Conservation (phyloP, 2,329 filamentous ascomycete species). For the Trichoderma sp. region DNA sequence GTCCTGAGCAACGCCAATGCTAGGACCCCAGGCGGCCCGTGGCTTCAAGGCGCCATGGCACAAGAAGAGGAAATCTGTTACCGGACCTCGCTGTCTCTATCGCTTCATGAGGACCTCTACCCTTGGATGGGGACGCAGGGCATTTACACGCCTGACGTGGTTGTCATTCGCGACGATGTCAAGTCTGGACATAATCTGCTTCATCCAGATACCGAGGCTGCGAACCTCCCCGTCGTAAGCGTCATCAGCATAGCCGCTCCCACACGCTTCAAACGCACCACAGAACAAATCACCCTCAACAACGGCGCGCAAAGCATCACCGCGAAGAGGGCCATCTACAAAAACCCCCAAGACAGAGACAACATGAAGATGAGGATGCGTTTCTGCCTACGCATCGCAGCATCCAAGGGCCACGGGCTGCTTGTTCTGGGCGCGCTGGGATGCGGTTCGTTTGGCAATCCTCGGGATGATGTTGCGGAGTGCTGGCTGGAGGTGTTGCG, state of each 20-base stretch:
- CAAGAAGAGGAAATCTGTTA: slow-evolving; percentile 73
- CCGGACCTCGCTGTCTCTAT: slow-evolving; percentile 57
- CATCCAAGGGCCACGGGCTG: slow-evolving; percentile 55
- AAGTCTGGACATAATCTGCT: slow-evolving; percentile 52
- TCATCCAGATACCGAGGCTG: slow-evolving; percentile 37
- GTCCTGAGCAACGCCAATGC: slow-evolving; percentile 69
- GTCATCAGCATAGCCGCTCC: slow-evolving; percentile 64
- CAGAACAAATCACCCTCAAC: slow-evolving; percentile 29
- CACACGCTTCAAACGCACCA: slow-evolving; percentile 43
- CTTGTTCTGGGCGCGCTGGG: slow-evolving; percentile 70
- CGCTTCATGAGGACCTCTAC: slow-evolving; percentile 54
- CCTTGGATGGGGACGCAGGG: slow-evolving; percentile 53
- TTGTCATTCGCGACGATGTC: slow-evolving; percentile 58
- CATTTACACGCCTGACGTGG: slow-evolving; percentile 62
- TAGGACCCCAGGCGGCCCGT: slow-evolving; percentile 62
- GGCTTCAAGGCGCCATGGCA: slow-evolving; percentile 61
- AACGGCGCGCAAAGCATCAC: slow-evolving; percentile 27
- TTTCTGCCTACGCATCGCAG: slow-evolving; percentile 61
- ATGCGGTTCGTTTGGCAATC: slow-evolving; percentile 68
- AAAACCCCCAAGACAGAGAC: slow-evolving; percentile 48
- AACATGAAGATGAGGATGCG: slow-evolving; percentile 66
- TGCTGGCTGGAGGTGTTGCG: slow-evolving; percentile 64
- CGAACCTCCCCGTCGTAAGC: slow-evolving; percentile 54
- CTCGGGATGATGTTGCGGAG: slow-evolving; percentile 60
- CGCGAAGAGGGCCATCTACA: slow-evolving; percentile 45